Evolutionary conservation across 2,329 filamentous ascomycete genomes (phyloP).

Genomic region (Pseudogymnoascus pannorum): DNA sequence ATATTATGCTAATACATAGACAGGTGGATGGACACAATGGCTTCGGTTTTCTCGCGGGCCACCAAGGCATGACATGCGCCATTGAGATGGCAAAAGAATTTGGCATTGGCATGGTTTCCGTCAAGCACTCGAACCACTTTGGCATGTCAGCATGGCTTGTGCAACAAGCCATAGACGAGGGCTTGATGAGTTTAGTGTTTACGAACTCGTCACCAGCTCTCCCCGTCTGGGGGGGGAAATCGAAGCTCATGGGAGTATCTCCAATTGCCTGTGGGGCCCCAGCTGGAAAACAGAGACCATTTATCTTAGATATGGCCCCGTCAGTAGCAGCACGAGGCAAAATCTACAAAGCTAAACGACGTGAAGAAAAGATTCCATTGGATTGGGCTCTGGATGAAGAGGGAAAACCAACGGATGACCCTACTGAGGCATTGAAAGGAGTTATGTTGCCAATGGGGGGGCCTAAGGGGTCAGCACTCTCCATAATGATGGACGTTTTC

Average conservation of each 20-base stretch:
- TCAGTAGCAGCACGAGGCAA: constrained; percentile 24
- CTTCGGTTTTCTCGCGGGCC: constrained; percentile 68
- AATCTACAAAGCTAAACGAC: constrained; percentile 21
- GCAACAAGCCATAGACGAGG: constrained; percentile 65
- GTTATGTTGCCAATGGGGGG: constrained; percentile 44
- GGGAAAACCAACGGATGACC: constrained; percentile 20
- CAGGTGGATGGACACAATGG: constrained; percentile 53
- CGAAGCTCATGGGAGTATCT: constrained; percentile 27
- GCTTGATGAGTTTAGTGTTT: constrained; percentile 49
- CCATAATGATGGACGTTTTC: constrained; percentile 59
- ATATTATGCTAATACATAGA: constrained; percentile 32
- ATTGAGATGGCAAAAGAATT: constrained; percentile 56
- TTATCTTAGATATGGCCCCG: constrained; percentile 37
- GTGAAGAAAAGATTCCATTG: constrained; percentile 22
- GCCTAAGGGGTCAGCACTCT: constrained; percentile 50
- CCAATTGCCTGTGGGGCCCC: constrained; percentile 58
- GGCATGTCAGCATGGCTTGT: constrained; percentile 79
- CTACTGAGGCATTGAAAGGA: constrained; percentile 19
- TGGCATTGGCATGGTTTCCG: constrained; percentile 68
- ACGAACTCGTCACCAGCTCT: constrained; percentile 30
- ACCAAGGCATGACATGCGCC: constrained; percentile 57
- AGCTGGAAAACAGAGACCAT: constrained; percentile 48
- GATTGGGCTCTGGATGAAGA: constrained; percentile 22
- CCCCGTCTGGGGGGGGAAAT: constrained; percentile 29
- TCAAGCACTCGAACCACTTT: constrained; percentile 75